Base-by-base conservation (phyloP, 495 filamentous ascomycete species). In the Penicillium riverlandense region DNA sequence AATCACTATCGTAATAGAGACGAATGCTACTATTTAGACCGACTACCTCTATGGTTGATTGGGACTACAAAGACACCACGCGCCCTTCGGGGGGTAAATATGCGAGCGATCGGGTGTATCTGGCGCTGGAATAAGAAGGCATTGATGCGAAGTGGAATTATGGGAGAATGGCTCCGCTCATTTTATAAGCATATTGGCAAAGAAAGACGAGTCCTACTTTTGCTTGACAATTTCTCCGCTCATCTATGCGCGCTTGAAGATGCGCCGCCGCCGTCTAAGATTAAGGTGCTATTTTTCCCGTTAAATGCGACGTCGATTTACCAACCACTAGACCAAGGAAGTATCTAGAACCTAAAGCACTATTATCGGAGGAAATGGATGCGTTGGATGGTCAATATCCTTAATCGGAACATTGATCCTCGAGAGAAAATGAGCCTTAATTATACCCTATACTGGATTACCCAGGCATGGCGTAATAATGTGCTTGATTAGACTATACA, bases 271-370 rank as follows among this genome's bases (percentile, higher is more conserved):
- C 46, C 38, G 37, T 16, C 46, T 27, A 46, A 52, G 13, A 39
- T 54, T 22, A 35, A 38, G 31, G 50, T 63, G 12, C n/a, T 52
- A 31, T 65, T 49, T 22, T 53, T 59, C 9, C 62, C 53, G 11
- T 15, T 45, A 9, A 59, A 59, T 35, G 46, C 50, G 22, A 63
- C 50, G 7, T 51, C 45, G 28, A 30, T 51, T 14, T 56, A 47
- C 34, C 53, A 62, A 33, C 61, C 53, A 15, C 32, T 59, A 11
- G 58, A 65, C 50, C 44, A 61, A 37, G 61, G 58, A 22, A 55
- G 63, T 34, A 63, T 63, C 32, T 36, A 41, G 28, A 49, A 38
- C 16, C 48, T 58, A 0, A 63, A 63, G 41, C 44, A 44, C 11
- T 32, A 54, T 30, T 61, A 63, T 36, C 35, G 51, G 6, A 36